Conservation (phyloP, 1,139 yeast species). For the Suhomyces guaymorum region DNA sequence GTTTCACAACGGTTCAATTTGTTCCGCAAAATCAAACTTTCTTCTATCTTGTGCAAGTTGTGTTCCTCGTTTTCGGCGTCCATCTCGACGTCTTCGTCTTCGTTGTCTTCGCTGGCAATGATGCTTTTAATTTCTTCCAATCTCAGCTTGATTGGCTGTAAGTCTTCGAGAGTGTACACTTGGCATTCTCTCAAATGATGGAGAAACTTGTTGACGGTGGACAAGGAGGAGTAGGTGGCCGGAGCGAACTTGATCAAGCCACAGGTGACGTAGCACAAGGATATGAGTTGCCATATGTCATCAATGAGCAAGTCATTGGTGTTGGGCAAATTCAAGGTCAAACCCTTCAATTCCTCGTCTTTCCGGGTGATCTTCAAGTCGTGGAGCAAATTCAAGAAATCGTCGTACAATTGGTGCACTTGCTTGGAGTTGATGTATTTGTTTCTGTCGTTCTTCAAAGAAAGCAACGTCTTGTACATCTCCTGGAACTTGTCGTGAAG, state of each 20-base stretch:
- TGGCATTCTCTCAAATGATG: slow-evolving; percentile 79
- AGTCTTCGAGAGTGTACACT: slow-evolving; percentile 81
- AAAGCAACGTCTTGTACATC: slow-evolving; percentile 52
- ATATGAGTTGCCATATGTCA: slow-evolving; percentile 83
- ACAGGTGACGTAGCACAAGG: slow-evolving; percentile 84
- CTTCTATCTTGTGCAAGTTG: slow-evolving; percentile 48
- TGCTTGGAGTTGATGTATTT: slow-evolving; percentile 66
- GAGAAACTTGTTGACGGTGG: slow-evolving; percentile 79
- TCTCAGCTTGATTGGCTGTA: slow-evolving; percentile 71
- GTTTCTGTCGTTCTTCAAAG: slow-evolving; percentile 63
- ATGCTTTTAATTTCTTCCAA: slow-evolving; percentile 67
- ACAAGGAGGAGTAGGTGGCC: slow-evolving; percentile 85
- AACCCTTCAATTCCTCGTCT: slow-evolving; percentile 49
- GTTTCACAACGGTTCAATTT: slow-evolving; percentile 60
- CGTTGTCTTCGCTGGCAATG: slow-evolving; percentile 39
- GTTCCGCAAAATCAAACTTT: slow-evolving; percentile 54
- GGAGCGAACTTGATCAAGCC: slow-evolving; percentile 90
- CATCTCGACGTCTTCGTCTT: slow-evolving; percentile 15
- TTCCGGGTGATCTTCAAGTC: slow-evolving; percentile 51
- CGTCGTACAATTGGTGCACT: slow-evolving; percentile 55
- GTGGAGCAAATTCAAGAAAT: slow-evolving; percentile 51
- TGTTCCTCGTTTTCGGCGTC: slow-evolving; percentile 17
- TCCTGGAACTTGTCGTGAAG: slow-evolving; percentile 49
- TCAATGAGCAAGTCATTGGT: slow-evolving; percentile 73
- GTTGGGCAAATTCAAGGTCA: slow-evolving; percentile 39